Base-by-base conservation (phyloP, 352 stramenopile species). In the Aphanomyces invadans region DNA sequence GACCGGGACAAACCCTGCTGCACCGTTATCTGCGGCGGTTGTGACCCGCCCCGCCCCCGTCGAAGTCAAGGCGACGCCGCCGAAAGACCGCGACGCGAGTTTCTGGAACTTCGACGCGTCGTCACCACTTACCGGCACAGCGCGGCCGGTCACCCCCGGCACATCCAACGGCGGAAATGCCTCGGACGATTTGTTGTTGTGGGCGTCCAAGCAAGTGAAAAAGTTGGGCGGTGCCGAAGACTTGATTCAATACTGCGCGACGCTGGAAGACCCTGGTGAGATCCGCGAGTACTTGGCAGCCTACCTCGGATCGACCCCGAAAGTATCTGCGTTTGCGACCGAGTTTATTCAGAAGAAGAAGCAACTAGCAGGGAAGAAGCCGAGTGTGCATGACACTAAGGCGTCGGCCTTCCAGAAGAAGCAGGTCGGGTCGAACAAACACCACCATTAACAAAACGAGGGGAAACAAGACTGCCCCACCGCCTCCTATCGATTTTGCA, bases 311-410 rank as follows among this genome's bases (percentile, higher is more conserved):
- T 97, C 87, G 15, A 97, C 90, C 46, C 83, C 92, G 12, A 88
- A 95, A 72, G 95, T 98, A n/a, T 98, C 94, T 21, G 92, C 87
- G n/a, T 98, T 98, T 73, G 95, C 95, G 33, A 97, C 88, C 21
- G 95, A 98, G 73, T 98, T 98, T 62, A 98, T 98, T 73, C 88
- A 95, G 70, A 87, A 88, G 44, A 97, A 96, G 77, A 93, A 92
- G 69, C 81, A 78, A 29, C 71, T 76, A 52, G 38, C 33, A 61
- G 32, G 31, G 26, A 44, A 89, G 88, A 63, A 83, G 49, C 49
- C 29, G 25, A 39, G 25, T 21, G 21, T 19, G 4, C 42, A 56
- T 12, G 28, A 59, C 10, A 26, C 60, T 23, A 65, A 65, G 29
- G 44, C 57, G 5, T 21, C 57, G 23, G 9, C 57, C 4, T 25